phyloP scores from a whole-genome alignment of 495 filamentous ascomycete species.

The Penicillium soppii region DNA sequence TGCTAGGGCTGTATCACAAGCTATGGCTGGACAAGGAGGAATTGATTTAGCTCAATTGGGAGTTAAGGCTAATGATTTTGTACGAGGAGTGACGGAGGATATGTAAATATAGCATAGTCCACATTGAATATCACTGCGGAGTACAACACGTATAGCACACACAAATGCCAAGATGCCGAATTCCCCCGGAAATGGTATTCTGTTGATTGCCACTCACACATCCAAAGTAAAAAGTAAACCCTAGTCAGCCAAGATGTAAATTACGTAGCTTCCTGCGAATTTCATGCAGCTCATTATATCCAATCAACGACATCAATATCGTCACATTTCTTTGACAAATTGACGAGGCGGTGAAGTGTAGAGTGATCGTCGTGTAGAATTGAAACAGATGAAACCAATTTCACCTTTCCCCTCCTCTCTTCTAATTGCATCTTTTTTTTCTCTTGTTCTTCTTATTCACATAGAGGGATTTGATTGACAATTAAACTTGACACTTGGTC shows the following conservation, averaged over 20 bases:
- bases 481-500: no score
- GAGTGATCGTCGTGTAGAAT: constrained; percentile 24
- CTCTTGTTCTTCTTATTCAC: neutral
- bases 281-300: neutral
- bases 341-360: constrained; percentile 26
- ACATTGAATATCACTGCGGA: no score
- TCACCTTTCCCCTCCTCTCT: constrained; percentile 10
- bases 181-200: constrained; percentile 5
- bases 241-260: neutral
- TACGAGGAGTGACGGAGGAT: constrained; percentile 40
- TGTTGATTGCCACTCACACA: neutral
- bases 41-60: constrained; percentile 51
- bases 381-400: constrained; percentile 25
- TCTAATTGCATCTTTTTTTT: neutral
- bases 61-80: constrained; percentile 43
- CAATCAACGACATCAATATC: constrained; percentile 8
- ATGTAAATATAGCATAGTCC: neutral
- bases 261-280: no score
- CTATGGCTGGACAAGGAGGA: constrained; percentile 44
- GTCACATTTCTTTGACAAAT: no score
- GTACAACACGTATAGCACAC: no score
- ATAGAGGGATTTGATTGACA: no score
- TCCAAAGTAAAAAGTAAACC: neutral
- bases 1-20: constrained; percentile 49
- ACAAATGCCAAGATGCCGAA: neutral